Evolutionary conservation across 305 asterid genomes (phyloP).

Genomic region (Fraxinus latifolia): DNA sequence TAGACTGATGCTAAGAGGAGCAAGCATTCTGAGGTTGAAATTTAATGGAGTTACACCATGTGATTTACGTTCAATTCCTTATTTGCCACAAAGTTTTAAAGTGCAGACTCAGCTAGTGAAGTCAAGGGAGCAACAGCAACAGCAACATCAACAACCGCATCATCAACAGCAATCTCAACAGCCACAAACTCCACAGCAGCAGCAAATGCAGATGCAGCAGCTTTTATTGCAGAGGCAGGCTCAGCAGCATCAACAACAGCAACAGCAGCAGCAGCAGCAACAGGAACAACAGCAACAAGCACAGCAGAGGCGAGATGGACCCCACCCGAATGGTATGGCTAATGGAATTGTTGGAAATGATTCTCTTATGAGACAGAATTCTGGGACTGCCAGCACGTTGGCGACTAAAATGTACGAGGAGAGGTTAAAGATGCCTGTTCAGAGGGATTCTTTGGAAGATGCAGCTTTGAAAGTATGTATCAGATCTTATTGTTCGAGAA

Average conservation of each 20-base stretch:
- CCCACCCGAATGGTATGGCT: slow-evolving; percentile 64
- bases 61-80: background rate
- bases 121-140: slow-evolving; percentile 88
- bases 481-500: background rate
- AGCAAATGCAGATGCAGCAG: slow-evolving; percentile 54
- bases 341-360: slow-evolving; percentile 84
- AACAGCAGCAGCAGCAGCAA: slow-evolving; percentile 48
- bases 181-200: slow-evolving; percentile 56
- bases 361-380: slow-evolving; percentile 77
- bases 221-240: slow-evolving; percentile 22
- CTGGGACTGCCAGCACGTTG: slow-evolving; percentile 74
- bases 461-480: slow-evolving; percentile 69
- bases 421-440: slow-evolving; percentile 66
- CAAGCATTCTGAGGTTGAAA: background rate
- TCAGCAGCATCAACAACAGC: slow-evolving; percentile 48
- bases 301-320: slow-evolving; percentile 70
- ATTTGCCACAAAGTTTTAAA: background rate
- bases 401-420: slow-evolving; percentile 95
- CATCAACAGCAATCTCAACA: slow-evolving; percentile 75
- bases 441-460: slow-evolving; percentile 90
- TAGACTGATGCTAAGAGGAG: background rate
- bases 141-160: slow-evolving; percentile 36
- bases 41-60: background rate
- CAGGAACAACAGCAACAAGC: slow-evolving; percentile 51
- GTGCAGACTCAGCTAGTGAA: slow-evolving; percentile 85